Evolutionary conservation across 2,329 filamentous ascomycete genomes (phyloP), one percentile per base, ranked within the genome.

Genomic region (Diaporthe humulicola): DNA sequence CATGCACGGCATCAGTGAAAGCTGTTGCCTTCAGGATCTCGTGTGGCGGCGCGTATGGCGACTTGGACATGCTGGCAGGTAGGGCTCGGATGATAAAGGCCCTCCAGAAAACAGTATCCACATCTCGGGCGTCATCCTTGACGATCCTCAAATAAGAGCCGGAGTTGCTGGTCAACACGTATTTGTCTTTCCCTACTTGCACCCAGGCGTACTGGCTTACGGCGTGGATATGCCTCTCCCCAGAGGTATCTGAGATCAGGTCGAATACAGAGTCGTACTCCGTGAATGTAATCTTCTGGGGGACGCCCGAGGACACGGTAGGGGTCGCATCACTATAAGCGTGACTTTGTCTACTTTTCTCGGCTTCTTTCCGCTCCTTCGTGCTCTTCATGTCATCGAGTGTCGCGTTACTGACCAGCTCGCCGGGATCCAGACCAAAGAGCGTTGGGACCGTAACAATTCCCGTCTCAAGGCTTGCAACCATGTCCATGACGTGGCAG

Each of bases 401-500:
- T 14, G 90, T 91, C 7, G 91, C 91, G n/a, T 90, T 88, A 30
- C 93, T 86, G 4, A 98, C 87, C 4, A 98, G 80, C 80, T 96
- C 93, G 38, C 90, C 88, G 1, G 97, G 96, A 81, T 98, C 94
- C 10, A 99, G 90, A 1, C 97, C 97, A 79, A 98, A 98, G 2
- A 99, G 87, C 0, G 97, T 98, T 0, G 97, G 96, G 0, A 95
- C 95, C 0, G 95, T 97, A 3, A 98, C 90, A 70, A 99, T 94
- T 6, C 97, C 97, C 0, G 92, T 94, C 70, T 92, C 91, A 30
- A 98, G 86, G 50, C 92, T 95, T 0, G 96, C 93, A 0, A 98
- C 97, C 91, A 99, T 95, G 83, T 99, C 97, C 80, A 99, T 97
- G 75, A 99, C 88, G 82, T 98, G 97, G 79, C 97, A 99, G 80